These are phyloP conservation scores for Annulohypoxylon truncatum DNA, from an alignment of 2,329 filamentous ascomycete species.

Conservation along the genomic window DNA sequence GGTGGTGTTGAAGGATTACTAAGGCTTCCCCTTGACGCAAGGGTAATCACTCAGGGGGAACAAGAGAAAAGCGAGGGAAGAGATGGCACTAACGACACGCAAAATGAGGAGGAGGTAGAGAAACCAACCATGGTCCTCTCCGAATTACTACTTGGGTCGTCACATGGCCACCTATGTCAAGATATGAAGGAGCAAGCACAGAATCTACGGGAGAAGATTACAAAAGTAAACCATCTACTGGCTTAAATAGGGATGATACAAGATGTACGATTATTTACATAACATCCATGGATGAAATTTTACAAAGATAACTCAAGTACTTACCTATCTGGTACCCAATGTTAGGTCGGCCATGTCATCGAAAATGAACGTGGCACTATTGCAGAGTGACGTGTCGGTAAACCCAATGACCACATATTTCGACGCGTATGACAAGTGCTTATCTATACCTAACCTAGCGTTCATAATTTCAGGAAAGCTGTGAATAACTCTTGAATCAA, in stretches of 20 bases:
- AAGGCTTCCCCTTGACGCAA: neutral
- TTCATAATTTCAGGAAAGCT: too few species aligned
- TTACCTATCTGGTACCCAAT: too few species aligned
- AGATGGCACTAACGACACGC: neutral
- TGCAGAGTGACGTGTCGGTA: too few species aligned
- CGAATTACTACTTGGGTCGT: neutral
- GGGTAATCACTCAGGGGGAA: slow-evolving; percentile 1
- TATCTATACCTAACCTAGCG: too few species aligned
- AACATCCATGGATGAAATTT: too few species aligned
- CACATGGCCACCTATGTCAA: slow-evolving; percentile 2
- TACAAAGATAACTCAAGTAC: too few species aligned
- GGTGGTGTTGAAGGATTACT: slow-evolving; percentile 3
- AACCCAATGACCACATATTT: too few species aligned
- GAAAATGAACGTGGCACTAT: too few species aligned
- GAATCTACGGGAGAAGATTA: slow-evolving; percentile 1
- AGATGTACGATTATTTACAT: neutral
- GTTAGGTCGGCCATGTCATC: too few species aligned
- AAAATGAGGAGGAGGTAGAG: neutral
- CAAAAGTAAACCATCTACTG: neutral
- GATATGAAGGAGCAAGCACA: slow-evolving; percentile 6
- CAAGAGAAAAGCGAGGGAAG: neutral
- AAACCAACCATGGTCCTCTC: neutral
- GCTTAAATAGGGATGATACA: neutral
- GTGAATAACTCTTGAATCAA: too few species aligned
- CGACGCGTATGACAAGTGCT: too few species aligned